Base-by-base conservation (phyloP, 345 rosid species). In the Dimocarpus longan region DNA sequence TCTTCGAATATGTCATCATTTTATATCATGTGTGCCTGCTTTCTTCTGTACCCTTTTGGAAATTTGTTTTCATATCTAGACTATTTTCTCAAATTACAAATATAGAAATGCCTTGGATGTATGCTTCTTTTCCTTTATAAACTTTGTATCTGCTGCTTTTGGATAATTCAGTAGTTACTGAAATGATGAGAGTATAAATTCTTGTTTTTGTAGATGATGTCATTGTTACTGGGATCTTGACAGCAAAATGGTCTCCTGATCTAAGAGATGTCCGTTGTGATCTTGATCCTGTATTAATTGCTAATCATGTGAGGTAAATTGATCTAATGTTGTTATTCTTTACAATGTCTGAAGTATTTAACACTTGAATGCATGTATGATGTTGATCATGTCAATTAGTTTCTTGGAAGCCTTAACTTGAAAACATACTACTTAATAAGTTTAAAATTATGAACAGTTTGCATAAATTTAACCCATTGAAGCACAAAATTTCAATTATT, bases 191-290 rank as follows among this genome's bases (percentile, higher is more conserved):
- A 28, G 42, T 66, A 44, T 44, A 64, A 39, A 48, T 22, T 40
- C 42, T 52, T 52, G 42, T 60, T 79, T 68, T 2, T 79, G 83
- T 88, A 95, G 99, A 93, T 86, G 97, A 95, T 85, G 90, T 92
- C 71, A 91, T 92, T 77, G 88, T 91, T 72, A 90, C 98, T 72
- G 98, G 97, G 66, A 79, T 92, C 82, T 85, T 95, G 85, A 95
- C 97, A 56, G 92, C 97, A 62, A 93, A 90, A 84, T 95, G 99
- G 99, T 92, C 99, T 84, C 92, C 97, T 79, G 95, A 93, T 79
- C 69, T 92, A 68, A 95, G 88, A 85, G 98, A 94, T 66, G 99
- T 93, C 15, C 97, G 99, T 50, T 91, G 97, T 80, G 97, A 91
- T 83, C 98, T 95, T 86, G 97, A 93, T 75, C 99, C 97, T 59